Conservation (phyloP, 495 filamentous ascomycete genomes). For the Aspergillus egyptiacus region DNA sequence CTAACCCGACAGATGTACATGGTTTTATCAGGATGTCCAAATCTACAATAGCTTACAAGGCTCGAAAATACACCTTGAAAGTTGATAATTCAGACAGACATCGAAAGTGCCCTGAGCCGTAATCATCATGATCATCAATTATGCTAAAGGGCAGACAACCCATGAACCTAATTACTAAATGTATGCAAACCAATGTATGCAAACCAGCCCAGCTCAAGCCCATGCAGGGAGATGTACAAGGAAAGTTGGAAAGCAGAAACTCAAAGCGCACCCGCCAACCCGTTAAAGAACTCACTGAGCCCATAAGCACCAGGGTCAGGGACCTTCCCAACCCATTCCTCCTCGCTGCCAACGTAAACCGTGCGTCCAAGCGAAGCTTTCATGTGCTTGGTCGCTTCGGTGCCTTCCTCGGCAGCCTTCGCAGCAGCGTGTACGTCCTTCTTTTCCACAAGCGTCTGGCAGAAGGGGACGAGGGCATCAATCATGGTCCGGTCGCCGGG, state of each 20-base stretch:
- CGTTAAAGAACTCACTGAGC: conserved; percentile 71
- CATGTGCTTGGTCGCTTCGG: conserved; percentile 86
- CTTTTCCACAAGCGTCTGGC: conserved; percentile 58
- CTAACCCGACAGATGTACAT: too few relatives aligned
- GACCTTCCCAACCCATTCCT: conserved; percentile 64
- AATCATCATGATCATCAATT: too few relatives aligned
- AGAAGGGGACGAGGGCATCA: conserved; percentile 85
- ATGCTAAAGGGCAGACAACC: neutral
- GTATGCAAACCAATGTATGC: too few relatives aligned
- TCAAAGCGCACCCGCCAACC: conserved; percentile 46
- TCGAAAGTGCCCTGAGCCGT: too few relatives aligned
- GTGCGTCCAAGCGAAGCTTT: conserved; percentile 78
- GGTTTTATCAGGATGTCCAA: too few relatives aligned
- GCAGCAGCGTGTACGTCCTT: conserved; percentile 64
- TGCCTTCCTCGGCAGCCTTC: conserved; percentile 65
- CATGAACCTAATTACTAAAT: neutral
- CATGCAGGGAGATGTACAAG: too few relatives aligned
- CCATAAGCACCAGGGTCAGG: conserved; percentile 92
- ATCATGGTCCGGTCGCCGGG: conserved; percentile 86
- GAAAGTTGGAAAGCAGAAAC: neutral
- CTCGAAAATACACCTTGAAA: too few relatives aligned
- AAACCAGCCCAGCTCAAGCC: too few relatives aligned
- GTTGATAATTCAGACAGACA: too few relatives aligned
- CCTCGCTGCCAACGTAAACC: conserved; percentile 86
- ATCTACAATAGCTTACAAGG: too few relatives aligned